Evolutionary conservation across 2,329 filamentous ascomycete genomes (phyloP).

Genomic region (Alternaria viburni): DNA sequence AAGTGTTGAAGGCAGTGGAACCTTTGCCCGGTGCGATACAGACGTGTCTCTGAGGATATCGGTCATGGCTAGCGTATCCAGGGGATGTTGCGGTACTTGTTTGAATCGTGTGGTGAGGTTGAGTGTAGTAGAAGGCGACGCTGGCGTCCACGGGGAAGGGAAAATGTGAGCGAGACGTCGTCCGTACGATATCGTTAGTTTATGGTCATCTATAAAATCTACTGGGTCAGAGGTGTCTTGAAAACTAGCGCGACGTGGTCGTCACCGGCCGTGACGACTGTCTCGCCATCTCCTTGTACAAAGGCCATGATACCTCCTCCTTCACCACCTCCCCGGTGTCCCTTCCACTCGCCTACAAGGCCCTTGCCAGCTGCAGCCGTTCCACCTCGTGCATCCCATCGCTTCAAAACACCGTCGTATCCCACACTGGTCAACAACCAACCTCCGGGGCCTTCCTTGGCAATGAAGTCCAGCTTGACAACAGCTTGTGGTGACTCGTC

Average conservation of each 20-base stretch:
- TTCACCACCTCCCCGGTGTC: slow-evolving; percentile 83
- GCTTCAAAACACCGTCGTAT: slow-evolving; percentile 86
- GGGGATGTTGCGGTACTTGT: not conserved
- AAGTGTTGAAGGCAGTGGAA: slow-evolving; percentile 1
- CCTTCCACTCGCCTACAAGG: slow-evolving; percentile 85
- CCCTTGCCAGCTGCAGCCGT: slow-evolving; percentile 72
- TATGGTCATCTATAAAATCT: not conserved
- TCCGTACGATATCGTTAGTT: not conserved
- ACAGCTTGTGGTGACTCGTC: slow-evolving; percentile 80
- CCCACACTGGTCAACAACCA: slow-evolving; percentile 87
- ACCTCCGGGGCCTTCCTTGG: slow-evolving; percentile 48
- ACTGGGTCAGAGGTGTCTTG: slow-evolving; percentile 28
- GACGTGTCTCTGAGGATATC: not conserved
- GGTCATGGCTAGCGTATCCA: not conserved
- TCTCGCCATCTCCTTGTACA: slow-evolving; percentile 77
- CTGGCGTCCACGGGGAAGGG: not conserved
- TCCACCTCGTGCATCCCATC: slow-evolving; percentile 82
- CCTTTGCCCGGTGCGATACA: slow-evolving; percentile 1
- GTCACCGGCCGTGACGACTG: slow-evolving; percentile 88
- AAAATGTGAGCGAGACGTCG: not conserved
- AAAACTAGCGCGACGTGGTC: slow-evolving; percentile 58
- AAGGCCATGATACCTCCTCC: slow-evolving; percentile 90
- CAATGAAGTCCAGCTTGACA: slow-evolving; percentile 89
- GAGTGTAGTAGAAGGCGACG: not conserved
- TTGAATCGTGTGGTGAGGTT: not conserved